These are phyloP conservation scores for Chlamydomonas schloesseri DNA, from an alignment of 139 green algal genomes.

Conservation along the genomic window DNA sequence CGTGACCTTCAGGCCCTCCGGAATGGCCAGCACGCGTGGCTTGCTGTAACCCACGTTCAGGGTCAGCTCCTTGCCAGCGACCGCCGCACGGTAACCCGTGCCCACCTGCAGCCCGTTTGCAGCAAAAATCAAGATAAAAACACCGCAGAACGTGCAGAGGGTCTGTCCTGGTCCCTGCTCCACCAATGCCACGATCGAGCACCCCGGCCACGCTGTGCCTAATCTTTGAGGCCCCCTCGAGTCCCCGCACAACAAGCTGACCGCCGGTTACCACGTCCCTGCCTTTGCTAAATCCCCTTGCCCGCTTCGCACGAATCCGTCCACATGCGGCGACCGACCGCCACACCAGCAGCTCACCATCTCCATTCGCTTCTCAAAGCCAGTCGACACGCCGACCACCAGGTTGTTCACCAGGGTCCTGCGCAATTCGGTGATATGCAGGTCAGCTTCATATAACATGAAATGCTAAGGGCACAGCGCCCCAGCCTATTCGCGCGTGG, in stretches of 20 bases:
- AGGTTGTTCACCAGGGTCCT: slow-evolving; percentile 94
- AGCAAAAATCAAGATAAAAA: neutral
- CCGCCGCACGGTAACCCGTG: slow-evolving; percentile 93
- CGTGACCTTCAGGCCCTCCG: slow-evolving; percentile 85
- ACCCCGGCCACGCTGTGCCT: no score
- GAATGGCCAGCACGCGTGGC: slow-evolving; percentile 89
- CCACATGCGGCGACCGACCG: no score
- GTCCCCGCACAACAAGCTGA: no score
- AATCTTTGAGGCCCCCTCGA: no score
- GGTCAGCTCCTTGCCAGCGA: slow-evolving; percentile 81
- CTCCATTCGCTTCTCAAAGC: slow-evolving; percentile 83
- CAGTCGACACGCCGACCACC: slow-evolving; percentile 87
- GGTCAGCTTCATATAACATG: neutral
- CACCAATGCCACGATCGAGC: no score
- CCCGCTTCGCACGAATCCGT: no score
- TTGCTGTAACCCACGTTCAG: slow-evolving; percentile 95
- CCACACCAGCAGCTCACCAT: slow-evolving; percentile 59
- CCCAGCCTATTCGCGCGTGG: neutral
- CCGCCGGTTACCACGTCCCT: no score
- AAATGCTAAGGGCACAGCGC: no score
- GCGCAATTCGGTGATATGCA: neutral
- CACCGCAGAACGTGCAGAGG: slow-evolving; percentile 39
- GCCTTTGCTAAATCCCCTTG: no score
- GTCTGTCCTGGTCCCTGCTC: no score
- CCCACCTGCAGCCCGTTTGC: slow-evolving; percentile 75